Percentiles rank a stretch among this genome's conserved stretches.
Evolutionary conservation across 2,329 filamentous ascomycete species (phyloP).

Genomic region (Plectosphaerella cucumerina): DNA sequence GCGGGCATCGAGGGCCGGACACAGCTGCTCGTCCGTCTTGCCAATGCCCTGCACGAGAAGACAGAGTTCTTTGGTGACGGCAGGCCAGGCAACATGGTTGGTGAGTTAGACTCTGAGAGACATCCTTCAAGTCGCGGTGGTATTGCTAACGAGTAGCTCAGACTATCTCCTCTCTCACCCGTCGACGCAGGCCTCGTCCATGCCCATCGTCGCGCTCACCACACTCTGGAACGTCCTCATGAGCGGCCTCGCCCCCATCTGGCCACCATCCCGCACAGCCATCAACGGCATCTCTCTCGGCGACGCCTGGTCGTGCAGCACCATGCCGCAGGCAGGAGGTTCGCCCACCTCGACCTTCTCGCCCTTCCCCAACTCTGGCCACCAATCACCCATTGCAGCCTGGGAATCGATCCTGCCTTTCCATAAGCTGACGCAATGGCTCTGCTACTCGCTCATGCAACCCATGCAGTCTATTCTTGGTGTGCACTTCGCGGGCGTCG

Average conservation of each 20-base stretch:
- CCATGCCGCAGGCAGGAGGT: conserved; percentile 58
- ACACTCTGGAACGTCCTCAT: conserved; percentile 90
- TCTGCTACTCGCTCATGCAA: conserved; percentile 69
- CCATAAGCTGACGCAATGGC: conserved; percentile 67
- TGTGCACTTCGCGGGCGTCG: conserved; percentile 45
- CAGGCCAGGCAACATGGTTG: conserved; percentile 90
- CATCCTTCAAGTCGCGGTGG: neutral
- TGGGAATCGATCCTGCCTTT: conserved; percentile 65
- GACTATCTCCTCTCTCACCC: conserved; percentile 93
- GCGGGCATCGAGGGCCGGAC: conserved; percentile 83
- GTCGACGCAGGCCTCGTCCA: conserved; percentile 81
- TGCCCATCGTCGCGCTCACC: conserved; percentile 80
- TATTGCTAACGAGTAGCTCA: conserved; percentile 29
- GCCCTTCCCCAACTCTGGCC: conserved; percentile 41
- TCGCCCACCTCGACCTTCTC: conserved; percentile 48
- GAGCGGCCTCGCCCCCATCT: conserved; percentile 80
- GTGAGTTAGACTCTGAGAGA: conserved; percentile 41
- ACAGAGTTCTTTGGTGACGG: conserved; percentile 82
- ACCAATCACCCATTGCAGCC: conserved; percentile 41
- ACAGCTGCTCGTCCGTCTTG: conserved; percentile 70
- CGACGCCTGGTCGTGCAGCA: conserved; percentile 88
- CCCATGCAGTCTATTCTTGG: conserved; percentile 51
- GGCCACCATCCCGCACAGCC: conserved; percentile 80
- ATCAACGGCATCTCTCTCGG: conserved; percentile 85
- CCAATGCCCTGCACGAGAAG: conserved; percentile 69